Percentiles rank a stretch among this genome's conserved stretches.
phyloP scores from a whole-genome alignment of 1,139 yeast genomes.

The Meyerozyma athensensis region DNA sequence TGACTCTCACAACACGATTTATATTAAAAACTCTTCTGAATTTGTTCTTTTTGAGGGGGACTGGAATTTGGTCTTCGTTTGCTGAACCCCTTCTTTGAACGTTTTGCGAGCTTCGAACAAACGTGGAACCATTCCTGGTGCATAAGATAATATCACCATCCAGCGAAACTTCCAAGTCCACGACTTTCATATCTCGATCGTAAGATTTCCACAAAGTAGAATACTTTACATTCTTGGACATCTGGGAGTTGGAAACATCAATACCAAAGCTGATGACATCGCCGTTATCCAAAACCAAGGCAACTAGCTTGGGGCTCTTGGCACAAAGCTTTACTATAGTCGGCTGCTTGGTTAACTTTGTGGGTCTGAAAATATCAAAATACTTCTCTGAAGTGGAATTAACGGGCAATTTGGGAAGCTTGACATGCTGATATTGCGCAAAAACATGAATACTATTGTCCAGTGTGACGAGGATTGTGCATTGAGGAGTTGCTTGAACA shows the following conservation, averaged over 20 bases:
- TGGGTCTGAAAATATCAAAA: conserved; percentile 53
- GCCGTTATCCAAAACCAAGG: conserved; percentile 49
- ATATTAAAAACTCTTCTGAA: conserved; percentile 51
- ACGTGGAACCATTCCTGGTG: conserved; percentile 66
- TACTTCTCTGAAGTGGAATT: conserved; percentile 31
- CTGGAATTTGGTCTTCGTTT: conserved; percentile 25
- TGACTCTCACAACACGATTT: conserved; percentile 53
- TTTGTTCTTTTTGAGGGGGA: conserved; percentile 35
- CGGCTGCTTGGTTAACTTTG: conserved; percentile 38
- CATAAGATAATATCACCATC: conserved; percentile 70
- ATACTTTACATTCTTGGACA: conserved; percentile 33
- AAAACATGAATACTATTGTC: conserved; percentile 62
- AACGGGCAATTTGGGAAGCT: conserved; percentile 36
- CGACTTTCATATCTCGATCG: conserved; percentile 43
- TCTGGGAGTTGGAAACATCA: conserved; percentile 14
- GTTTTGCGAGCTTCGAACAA: conserved; percentile 23
- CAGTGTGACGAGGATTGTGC: conserved; percentile 62
- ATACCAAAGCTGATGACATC: conserved; percentile 39
- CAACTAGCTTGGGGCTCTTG: conserved; percentile 32
- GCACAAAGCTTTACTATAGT: conserved; percentile 29
- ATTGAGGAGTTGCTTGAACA: conserved; percentile 64
- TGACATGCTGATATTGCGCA: conserved; percentile 53
- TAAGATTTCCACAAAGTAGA: conserved; percentile 50
- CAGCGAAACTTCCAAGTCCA: conserved; percentile 62
- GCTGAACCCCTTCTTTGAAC: conserved; percentile 30